Evolutionary conservation across 306 rosid genomes (phyloP).

Genomic region (Coriaria nepalensis): DNA sequence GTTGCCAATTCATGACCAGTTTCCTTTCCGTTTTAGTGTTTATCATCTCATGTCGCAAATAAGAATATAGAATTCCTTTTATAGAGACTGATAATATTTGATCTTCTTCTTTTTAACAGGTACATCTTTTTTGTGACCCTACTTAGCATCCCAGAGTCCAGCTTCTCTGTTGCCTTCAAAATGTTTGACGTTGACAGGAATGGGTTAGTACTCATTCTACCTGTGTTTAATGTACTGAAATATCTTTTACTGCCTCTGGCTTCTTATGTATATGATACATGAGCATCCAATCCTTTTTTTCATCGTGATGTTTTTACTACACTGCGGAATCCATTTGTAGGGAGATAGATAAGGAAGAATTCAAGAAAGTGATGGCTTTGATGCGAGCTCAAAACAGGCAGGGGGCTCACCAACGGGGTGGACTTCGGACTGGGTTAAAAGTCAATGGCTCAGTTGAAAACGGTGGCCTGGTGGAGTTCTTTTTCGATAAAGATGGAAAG

Average conservation of each 20-base stretch:
- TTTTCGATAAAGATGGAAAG: conserved; percentile 69
- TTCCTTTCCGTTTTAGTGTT: no score
- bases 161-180: conserved; percentile 63
- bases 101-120: conserved; percentile 32
- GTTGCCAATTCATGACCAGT: conserved; percentile 7
- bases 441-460: conserved; percentile 55
- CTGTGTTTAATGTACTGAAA: conserved; percentile 6
- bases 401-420: conserved; percentile 56
- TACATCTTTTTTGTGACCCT: conserved; percentile 79
- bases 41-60: no score
- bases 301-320: conserved; percentile 7
- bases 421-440: conserved; percentile 49
- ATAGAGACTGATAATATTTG: not conserved
- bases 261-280: not conserved
- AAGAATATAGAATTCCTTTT: not conserved
- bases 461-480: conserved; percentile 77
- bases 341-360: conserved; percentile 69
- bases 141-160: conserved; percentile 81
- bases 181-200: conserved; percentile 62
- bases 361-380: conserved; percentile 86
- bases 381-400: conserved; percentile 79
- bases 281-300: not conserved
- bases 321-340: conserved; percentile 16
- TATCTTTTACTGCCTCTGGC: not conserved
- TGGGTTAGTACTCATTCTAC: conserved; percentile 41